Conservation (phyloP, 208 protist genomes). For the Leishmania tarentolae region DNA sequence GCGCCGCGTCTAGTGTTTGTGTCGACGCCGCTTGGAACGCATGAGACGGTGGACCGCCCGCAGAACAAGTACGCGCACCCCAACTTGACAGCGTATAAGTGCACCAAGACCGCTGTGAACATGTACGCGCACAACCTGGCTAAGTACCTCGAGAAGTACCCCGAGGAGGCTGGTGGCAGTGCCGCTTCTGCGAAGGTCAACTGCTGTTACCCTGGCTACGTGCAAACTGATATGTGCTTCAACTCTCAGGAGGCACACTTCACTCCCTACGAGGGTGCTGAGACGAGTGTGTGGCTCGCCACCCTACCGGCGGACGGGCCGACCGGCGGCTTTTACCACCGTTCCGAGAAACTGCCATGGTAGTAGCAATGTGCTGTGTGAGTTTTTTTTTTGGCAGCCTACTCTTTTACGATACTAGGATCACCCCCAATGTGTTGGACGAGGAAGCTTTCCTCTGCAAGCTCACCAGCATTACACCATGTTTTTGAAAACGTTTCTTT, state of each 20-base stretch:
- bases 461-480: neutral
- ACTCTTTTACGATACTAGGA: neutral
- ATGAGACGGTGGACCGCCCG: slow-evolving; percentile 52
- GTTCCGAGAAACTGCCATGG: slow-evolving; percentile 75
- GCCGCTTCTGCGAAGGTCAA: slow-evolving; percentile 72
- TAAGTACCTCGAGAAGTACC: slow-evolving; percentile 54
- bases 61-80: slow-evolving; percentile 50
- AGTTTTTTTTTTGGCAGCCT: neutral
- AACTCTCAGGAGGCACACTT: slow-evolving; percentile 49
- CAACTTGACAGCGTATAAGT: slow-evolving; percentile 57
- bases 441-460: neutral
- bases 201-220: slow-evolving; percentile 77
- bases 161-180: slow-evolving; percentile 46
- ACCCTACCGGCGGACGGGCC: slow-evolving; percentile 79
- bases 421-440: neutral
- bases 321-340: slow-evolving; percentile 82
- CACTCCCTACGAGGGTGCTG: slow-evolving; percentile 68
- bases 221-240: slow-evolving; percentile 80
- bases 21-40: slow-evolving; percentile 67
- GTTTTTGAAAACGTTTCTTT: slow-evolving; percentile 6
- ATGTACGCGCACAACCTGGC: slow-evolving; percentile 87
- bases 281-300: slow-evolving; percentile 75
- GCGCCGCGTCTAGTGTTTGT: slow-evolving; percentile 76
- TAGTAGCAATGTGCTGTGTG: slow-evolving; percentile 24
- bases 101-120: slow-evolving; percentile 75